Base-by-base conservation (phyloP, 345 rosid species). In the Tarenaya hassleriana region DNA sequence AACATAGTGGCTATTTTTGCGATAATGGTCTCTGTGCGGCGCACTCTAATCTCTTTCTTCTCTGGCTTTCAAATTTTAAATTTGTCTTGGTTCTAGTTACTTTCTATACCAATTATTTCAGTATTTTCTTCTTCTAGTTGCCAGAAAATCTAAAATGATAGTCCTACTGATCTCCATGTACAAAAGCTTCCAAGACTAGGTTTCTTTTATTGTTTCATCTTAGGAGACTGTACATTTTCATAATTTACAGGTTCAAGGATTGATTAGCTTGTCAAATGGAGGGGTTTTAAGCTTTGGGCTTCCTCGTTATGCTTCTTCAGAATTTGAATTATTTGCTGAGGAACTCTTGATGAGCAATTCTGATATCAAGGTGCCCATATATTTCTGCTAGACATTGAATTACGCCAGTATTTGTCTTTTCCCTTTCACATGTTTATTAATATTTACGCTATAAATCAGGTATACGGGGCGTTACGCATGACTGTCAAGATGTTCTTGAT, bases 401-500 rank as follows among this genome's bases (percentile, higher is more conserved):
- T 40, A 37, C 15, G 3, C 3, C 41, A 37, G 3, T 3, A 3
- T 37, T 13, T 10, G 3, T 10, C 8, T 34, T 18, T 4, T 16
- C 47, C 1, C 16, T 55, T 34, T 21, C 13, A 0, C 19, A 31
- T 35, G 34, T 35, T 50, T 20, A 50, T 13, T 73, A 59, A 55
- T 64, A 11, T 40, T 38, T 47, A 54, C 52, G 58, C 18, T 54
- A n/a, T 35, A 16, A 39, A 35, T 56, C 63, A 88, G 98, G 98
- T 92, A 20, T 92, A 79, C 67, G 99, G 99, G 39, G 99, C 99
- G 43, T 64, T 92, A 55, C 86, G 99, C 34, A 92, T 92, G 99
- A 72, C 86, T 49, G 97, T 88, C 12, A 92, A 92, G 62, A 85
- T 92, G 65, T 92, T 92, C 73, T 75, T 92, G 74, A 81, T 92